phyloP scores from a whole-genome alignment of 176 grass and related monocot genomes.

The Aechmea fasciata region DNA sequence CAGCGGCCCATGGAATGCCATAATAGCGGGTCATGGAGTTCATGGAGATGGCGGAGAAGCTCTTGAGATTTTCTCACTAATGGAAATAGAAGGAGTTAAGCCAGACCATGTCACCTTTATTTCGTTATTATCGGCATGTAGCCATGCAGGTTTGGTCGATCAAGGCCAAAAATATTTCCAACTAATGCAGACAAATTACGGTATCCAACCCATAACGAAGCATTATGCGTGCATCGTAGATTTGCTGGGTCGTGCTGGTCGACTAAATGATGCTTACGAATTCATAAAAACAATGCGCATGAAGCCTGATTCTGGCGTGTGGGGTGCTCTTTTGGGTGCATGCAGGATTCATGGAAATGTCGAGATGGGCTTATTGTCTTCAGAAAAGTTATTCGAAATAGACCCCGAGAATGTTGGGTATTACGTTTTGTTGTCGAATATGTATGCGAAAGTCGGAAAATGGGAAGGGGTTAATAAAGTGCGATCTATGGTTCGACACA shows the following conservation, averaged over 20 bases:
- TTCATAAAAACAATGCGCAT: constrained; percentile 42
- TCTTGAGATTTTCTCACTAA: constrained; percentile 44
- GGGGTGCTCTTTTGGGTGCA: constrained; percentile 66
- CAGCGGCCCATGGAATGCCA: constrained; percentile 55
- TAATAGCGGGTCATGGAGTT: constrained; percentile 51
- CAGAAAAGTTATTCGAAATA: constrained; percentile 50
- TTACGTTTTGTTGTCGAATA: constrained; percentile 70
- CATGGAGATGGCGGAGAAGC: constrained; percentile 46
- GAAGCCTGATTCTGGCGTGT: constrained; percentile 56
- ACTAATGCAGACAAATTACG: constrained; percentile 36
- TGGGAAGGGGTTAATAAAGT: constrained; percentile 73
- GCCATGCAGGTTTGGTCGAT: constrained; percentile 66
- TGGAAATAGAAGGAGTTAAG: constrained; percentile 54
- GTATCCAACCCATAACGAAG: constrained; percentile 34
- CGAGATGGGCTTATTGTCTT: constrained; percentile 51
- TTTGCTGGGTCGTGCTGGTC: constrained; percentile 47
- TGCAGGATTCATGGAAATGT: constrained; percentile 73
- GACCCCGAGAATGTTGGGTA: constrained; percentile 65
- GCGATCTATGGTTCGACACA: constrained; percentile 49
- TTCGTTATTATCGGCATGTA: constrained; percentile 62
- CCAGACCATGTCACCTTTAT: constrained; percentile 71
- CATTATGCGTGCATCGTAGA: constrained; percentile 73
- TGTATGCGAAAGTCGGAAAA: constrained; percentile 69
- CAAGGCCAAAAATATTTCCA: constrained; percentile 48
- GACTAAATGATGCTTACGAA: constrained; percentile 47